Conservation (phyloP, 805 yeast species). For the Cyberlindnera suaveolens region DNA sequence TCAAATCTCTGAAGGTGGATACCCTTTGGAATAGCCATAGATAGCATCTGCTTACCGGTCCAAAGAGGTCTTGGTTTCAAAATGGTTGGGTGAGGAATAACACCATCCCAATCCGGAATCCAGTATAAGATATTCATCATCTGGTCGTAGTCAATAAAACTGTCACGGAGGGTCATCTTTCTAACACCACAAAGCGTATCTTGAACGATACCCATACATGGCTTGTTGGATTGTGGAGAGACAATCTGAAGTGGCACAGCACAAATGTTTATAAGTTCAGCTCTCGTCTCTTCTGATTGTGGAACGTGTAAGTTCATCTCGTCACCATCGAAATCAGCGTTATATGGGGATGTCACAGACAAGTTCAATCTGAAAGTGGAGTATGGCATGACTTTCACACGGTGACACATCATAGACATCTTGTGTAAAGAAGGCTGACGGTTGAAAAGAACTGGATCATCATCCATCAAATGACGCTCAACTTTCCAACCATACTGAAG, state of each 20-base stretch:
- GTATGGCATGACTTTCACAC: slow-evolving; percentile 98
- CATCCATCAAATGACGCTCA: slow-evolving; percentile 95
- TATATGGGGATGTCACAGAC: slow-evolving; percentile 98
- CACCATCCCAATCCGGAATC: slow-evolving; percentile 99
- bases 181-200: slow-evolving; percentile 97
- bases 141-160: slow-evolving; percentile 83
- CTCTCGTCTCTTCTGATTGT: slow-evolving; percentile 95
- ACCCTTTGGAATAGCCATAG: slow-evolving; percentile 93
- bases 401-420: slow-evolving; percentile 99
- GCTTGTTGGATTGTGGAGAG: slow-evolving; percentile 97
- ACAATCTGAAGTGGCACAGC: slow-evolving; percentile 98
- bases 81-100: slow-evolving; percentile 92
- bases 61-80: slow-evolving; percentile 92
- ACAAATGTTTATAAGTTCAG: slow-evolving; percentile 90
- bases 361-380: slow-evolving; percentile 94
- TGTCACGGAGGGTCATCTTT: slow-evolving; percentile 89
- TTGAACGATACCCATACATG: slow-evolving; percentile 99
- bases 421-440: slow-evolving; percentile 99
- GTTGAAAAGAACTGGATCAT: slow-evolving; percentile 95
- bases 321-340: slow-evolving; percentile 99
- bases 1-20: slow-evolving; percentile 92
- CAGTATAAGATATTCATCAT: slow-evolving; percentile 95
- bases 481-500: slow-evolving; percentile 99
- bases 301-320: slow-evolving; percentile 99
- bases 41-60: slow-evolving; percentile 94